phyloP scores from a whole-genome alignment of 2,329 filamentous ascomycete genomes.

The Trichoderma polysporum region DNA sequence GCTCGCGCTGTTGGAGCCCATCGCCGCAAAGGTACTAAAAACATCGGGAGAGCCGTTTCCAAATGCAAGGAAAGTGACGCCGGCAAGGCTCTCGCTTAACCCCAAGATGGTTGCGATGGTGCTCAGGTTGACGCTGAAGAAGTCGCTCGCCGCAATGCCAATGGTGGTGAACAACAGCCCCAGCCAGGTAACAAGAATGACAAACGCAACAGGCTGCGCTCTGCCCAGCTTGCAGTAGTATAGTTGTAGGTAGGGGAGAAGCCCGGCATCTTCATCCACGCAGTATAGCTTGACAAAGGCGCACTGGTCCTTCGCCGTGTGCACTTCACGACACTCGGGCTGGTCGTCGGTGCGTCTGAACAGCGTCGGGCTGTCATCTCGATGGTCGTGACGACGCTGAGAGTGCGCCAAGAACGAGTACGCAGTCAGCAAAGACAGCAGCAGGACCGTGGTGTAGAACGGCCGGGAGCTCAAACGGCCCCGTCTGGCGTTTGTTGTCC shows the following conservation, averaged over 20 bases:
- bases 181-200: slow-evolving; percentile 77
- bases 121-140: slow-evolving; percentile 95
- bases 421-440: slow-evolving; percentile 47
- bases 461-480: slow-evolving; percentile 47
- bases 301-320: slow-evolving; percentile 77
- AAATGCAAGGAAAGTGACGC: slow-evolving; percentile 94
- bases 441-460: slow-evolving; percentile 48
- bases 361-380: slow-evolving; percentile 16
- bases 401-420: slow-evolving; percentile 41
- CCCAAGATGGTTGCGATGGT: slow-evolving; percentile 87
- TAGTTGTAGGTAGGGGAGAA: slow-evolving; percentile 82
- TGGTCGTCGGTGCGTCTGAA: slow-evolving; percentile 33
- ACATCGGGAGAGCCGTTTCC: slow-evolving; percentile 98
- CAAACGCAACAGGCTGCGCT: slow-evolving; percentile 74
- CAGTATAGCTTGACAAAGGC: slow-evolving; percentile 82
- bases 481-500: slow-evolving; percentile 23
- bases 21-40: slow-evolving; percentile 97
- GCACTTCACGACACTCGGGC: slow-evolving; percentile 73
- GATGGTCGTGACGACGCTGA: slow-evolving; percentile 17
- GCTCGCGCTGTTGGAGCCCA: slow-evolving; percentile 95
- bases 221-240: slow-evolving; percentile 81
- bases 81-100: slow-evolving; percentile 92
- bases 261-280: slow-evolving; percentile 82
- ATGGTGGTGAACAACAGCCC: slow-evolving; percentile 92
- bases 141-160: slow-evolving; percentile 95